Evolutionary conservation across 805 yeast species (phyloP).

Genomic region (Zygotorulaspora sp.): DNA sequence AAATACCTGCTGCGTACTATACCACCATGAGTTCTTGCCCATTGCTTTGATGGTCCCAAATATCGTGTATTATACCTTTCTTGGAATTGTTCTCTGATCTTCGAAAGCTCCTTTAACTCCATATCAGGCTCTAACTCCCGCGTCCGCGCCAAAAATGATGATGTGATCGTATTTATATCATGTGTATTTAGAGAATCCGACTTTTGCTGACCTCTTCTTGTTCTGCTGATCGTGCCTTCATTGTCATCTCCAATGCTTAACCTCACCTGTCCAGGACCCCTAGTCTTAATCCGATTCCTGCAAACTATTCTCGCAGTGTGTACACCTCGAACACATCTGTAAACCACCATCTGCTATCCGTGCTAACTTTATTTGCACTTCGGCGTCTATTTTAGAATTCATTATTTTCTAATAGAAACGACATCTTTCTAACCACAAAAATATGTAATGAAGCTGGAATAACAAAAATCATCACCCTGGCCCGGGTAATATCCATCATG

Average conservation of each 20-base stretch:
- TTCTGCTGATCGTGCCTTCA: no score
- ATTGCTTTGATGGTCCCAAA: constrained; percentile 23
- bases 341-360: background rate
- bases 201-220: no score
- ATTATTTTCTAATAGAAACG: no score
- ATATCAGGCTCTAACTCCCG: constrained; percentile 29
- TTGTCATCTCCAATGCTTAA: background rate
- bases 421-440: no score
- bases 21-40: constrained; percentile 19
- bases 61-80: constrained; percentile 22
- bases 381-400: no score
- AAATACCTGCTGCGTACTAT: background rate
- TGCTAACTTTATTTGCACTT: no score
- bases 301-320: constrained; percentile 2
- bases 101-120: constrained; percentile 23
- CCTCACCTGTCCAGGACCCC: no score
- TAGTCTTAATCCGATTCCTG: background rate
- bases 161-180: constrained; percentile 19
- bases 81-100: constrained; percentile 19
- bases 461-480: no score
- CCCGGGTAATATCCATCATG: no score
- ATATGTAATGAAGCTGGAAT: no score
- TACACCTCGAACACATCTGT: constrained; percentile 4
- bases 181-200: constrained; percentile 1
- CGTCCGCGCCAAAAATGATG: constrained; percentile 23